Percentiles rank a stretch among this genome's conserved stretches.
phyloP scores from a whole-genome alignment of 139 green algal species.

The Chlamydomonas sphaeroides region DNA sequence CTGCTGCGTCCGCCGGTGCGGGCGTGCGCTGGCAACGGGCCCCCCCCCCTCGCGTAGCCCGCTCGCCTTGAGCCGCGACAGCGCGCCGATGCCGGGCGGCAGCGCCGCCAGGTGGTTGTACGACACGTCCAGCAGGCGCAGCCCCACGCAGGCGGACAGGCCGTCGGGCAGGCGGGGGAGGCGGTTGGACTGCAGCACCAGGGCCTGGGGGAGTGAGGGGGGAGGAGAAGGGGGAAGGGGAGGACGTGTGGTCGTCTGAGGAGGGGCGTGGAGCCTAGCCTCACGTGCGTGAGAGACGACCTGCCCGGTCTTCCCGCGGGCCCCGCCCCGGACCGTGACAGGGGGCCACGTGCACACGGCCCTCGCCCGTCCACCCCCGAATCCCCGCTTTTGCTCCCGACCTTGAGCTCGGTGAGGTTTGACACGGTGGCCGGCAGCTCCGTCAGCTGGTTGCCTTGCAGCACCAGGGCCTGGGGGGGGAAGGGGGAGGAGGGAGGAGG shows the following conservation, averaged over 20 bases:
- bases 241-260: background rate
- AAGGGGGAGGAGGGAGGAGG: background rate
- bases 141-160: slow-evolving; percentile 25
- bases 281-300: too few relatives aligned
- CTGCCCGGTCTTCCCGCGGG: too few relatives aligned
- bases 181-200: slow-evolving; percentile 49
- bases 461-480: slow-evolving; percentile 55
- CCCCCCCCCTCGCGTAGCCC: too few relatives aligned
- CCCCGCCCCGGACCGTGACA: too few relatives aligned
- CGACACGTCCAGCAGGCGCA: slow-evolving; percentile 61
- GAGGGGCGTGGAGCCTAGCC: too few relatives aligned
- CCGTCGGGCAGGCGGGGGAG: slow-evolving; percentile 38
- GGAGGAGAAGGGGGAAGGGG: background rate
- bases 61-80: too few relatives aligned
- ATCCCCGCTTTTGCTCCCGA: too few relatives aligned
- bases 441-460: slow-evolving; percentile 56
- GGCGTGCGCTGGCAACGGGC: too few relatives aligned
- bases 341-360: too few relatives aligned
- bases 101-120: slow-evolving; percentile 44
- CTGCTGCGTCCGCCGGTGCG: too few relatives aligned
- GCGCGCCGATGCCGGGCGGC: slow-evolving; percentile 28
- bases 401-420: slow-evolving; percentile 15
- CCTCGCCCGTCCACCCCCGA: too few relatives aligned
- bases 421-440: slow-evolving; percentile 29
- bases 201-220: slow-evolving; percentile 40